A percentile compares a stretch with the other conserved stretches of the same genome.
These are phyloP conservation scores for Sporodiniella umbellata DNA, from an alignment of 371 early-diverging fungal species.

Conservation along the genomic window DNA sequence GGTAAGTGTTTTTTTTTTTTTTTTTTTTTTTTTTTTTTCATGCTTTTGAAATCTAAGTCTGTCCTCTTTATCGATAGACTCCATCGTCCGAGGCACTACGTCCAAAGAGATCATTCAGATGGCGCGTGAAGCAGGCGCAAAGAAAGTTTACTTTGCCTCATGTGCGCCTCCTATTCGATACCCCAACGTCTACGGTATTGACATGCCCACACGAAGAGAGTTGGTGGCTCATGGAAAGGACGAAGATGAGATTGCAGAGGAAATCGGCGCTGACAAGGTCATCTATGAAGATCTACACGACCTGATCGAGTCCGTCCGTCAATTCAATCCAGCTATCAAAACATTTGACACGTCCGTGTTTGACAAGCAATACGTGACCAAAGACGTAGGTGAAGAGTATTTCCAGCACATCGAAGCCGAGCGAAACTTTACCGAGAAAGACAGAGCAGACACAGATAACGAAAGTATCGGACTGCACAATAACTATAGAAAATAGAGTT, in stretches of 20 bases:
- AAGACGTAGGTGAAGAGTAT: slow-evolving; percentile 80
- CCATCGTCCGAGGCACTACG: slow-evolving; percentile 97
- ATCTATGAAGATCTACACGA: slow-evolving; percentile 89
- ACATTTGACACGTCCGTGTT: slow-evolving; percentile 95
- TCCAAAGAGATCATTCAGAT: slow-evolving; percentile 96
- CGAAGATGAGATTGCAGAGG: slow-evolving; percentile 80
- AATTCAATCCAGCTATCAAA: slow-evolving; percentile 77
- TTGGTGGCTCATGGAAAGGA: slow-evolving; percentile 81
- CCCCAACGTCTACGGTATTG: slow-evolving; percentile 99
- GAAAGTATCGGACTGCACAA: slow-evolving; percentile 68
- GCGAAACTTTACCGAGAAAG: slow-evolving; percentile 51
- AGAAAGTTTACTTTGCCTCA: slow-evolving; percentile 97
- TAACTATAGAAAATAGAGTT: slow-evolving; percentile 26
- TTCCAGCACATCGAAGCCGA: slow-evolving; percentile 68
- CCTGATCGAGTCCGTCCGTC: slow-evolving; percentile 72
- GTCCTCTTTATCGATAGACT: too few species aligned
- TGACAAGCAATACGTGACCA: slow-evolving; percentile 89
- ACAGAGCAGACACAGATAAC: slow-evolving; percentile 43
- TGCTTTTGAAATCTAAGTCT: too few species aligned
- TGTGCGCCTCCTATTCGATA: slow-evolving; percentile 94
- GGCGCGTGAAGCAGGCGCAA: slow-evolving; percentile 97
- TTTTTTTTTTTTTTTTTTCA: too few species aligned
- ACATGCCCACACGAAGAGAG: slow-evolving; percentile 94
- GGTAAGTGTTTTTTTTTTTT: too few species aligned
- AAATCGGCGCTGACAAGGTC: slow-evolving; percentile 90